Evolutionary conservation across 768 basidiomycete genomes (phyloP).

Genomic region (Peribolospora kevripleyi): DNA sequence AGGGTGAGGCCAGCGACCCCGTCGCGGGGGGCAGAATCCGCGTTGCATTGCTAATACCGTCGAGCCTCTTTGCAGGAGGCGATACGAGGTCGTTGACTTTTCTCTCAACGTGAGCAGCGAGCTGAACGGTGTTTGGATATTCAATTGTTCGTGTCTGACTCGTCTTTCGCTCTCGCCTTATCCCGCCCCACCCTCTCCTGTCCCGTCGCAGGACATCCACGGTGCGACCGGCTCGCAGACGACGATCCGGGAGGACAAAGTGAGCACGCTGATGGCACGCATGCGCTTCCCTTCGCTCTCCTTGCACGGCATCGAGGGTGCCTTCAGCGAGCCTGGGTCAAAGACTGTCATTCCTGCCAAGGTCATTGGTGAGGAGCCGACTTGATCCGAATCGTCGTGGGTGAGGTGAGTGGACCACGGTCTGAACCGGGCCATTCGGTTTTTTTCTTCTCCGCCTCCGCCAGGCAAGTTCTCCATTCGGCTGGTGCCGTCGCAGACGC

Average conservation of each 20-base stretch:
- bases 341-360: conserved; percentile 91
- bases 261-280: conserved; percentile 55
- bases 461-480: conserved; percentile 85
- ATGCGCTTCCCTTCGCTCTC: conserved; percentile 68
- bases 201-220: conserved; percentile 34
- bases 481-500: conserved; percentile 67
- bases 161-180: too few species aligned
- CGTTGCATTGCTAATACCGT: background rate
- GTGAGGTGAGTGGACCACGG: too few species aligned
- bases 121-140: too few species aligned
- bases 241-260: conserved; percentile 52
- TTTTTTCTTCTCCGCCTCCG: too few species aligned
- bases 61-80: conserved; percentile 22
- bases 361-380: conserved; percentile 20
- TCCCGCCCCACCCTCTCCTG: too few species aligned
- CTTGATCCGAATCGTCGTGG: too few species aligned
- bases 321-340: conserved; percentile 54
- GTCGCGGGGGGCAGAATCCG: background rate
- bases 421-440: background rate
- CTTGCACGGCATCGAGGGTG: conserved; percentile 86
- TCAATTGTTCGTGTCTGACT: too few species aligned
- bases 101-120: background rate
- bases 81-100: conserved; percentile 56
- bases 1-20: conserved; percentile 7
- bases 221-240: conserved; percentile 48